A percentile compares a stretch with the other conserved stretches of the same genome.
Conservation (phyloP, 2,329 filamentous ascomycete genomes). For the Talaromyces amestolkiae region DNA sequence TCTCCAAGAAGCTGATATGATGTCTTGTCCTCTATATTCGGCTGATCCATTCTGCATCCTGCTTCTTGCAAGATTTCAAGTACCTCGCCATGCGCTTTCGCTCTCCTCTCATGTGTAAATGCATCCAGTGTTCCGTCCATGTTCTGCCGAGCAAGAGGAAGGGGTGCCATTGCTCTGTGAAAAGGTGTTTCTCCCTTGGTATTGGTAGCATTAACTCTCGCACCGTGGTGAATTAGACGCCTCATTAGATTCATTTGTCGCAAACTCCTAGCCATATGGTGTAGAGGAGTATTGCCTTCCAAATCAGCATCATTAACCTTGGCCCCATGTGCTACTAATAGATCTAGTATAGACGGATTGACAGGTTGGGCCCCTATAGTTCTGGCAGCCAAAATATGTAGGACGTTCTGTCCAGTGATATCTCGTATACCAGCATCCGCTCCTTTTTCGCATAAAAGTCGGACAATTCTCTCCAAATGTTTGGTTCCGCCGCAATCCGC, state of each 20-base stretch:
- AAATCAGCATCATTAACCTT: neutral
- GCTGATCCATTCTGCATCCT: neutral
- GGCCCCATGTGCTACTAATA: neutral
- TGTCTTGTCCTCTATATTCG: neutral
- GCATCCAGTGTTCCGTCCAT: neutral
- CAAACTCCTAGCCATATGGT: neutral
- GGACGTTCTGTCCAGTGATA: neutral
- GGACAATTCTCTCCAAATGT: neutral
- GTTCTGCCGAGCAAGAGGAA: neutral
- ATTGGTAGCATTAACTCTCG: neutral
- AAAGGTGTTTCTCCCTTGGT: neutral
- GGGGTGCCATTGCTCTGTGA: neutral
- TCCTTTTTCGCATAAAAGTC: neutral
- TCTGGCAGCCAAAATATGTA: neutral
- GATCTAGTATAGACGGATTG: neutral
- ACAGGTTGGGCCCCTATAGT: neutral
- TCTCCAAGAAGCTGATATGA: neutral
- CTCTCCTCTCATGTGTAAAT: neutral
- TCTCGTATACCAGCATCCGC: neutral
- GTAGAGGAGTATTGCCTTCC: neutral
- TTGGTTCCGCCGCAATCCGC: neutral
- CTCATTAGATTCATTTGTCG: neutral
- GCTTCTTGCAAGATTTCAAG: neutral
- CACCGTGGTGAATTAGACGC: neutral
- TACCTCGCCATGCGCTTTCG: neutral